A percentile compares a stretch with the other conserved stretches of the same genome.
These are phyloP conservation scores for Leccinum boreale DNA, from an alignment of 768 basidiomycete genomes.

Conservation along the genomic window DNA sequence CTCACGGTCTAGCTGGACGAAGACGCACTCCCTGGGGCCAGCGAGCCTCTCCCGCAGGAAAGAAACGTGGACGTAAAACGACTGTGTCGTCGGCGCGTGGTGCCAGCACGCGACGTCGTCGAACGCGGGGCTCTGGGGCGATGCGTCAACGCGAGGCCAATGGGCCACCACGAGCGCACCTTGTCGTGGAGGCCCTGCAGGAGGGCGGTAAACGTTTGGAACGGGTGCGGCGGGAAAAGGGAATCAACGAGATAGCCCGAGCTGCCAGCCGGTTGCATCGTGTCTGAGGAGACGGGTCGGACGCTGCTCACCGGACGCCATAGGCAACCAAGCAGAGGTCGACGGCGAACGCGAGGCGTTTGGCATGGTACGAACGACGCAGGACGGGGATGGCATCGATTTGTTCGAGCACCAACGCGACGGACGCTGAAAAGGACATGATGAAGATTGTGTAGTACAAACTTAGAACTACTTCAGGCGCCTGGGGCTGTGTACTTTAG, in stretches of 20 bases:
- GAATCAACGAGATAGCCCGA: slow-evolving; percentile 53
- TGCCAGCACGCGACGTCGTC: slow-evolving; percentile 41
- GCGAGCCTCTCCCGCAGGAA: slow-evolving; percentile 14
- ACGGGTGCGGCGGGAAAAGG: slow-evolving; percentile 34
- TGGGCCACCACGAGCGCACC: slow-evolving; percentile 25
- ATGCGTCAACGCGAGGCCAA: neutral
- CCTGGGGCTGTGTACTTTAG: slow-evolving; percentile 55
- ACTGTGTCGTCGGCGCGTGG: slow-evolving; percentile 46
- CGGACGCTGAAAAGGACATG: slow-evolving; percentile 10
- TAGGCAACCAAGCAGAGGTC: slow-evolving; percentile 44
- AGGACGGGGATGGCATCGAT: slow-evolving; percentile 3
- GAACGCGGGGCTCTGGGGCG: slow-evolving; percentile 32
- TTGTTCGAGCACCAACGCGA: slow-evolving; percentile 20
- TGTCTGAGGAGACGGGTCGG: neutral
- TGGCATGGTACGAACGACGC: slow-evolving; percentile 6
- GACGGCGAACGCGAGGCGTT: slow-evolving; percentile 31
- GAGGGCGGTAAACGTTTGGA: slow-evolving; percentile 34
- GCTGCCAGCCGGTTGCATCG: neutral
- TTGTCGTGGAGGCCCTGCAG: slow-evolving; percentile 37
- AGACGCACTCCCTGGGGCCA: slow-evolving; percentile 7
- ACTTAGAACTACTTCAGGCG: slow-evolving; percentile 33
- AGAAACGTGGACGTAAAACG: slow-evolving; percentile 50
- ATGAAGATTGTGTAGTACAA: neutral
- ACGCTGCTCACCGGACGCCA: slow-evolving; percentile 37
- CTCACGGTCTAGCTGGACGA: slow-evolving; percentile 14